Evolutionary conservation across 2,329 filamentous ascomycete genomes (phyloP), one percentile per base, ranked within the genome.

Genomic region (Metarhizium robertsii): DNA sequence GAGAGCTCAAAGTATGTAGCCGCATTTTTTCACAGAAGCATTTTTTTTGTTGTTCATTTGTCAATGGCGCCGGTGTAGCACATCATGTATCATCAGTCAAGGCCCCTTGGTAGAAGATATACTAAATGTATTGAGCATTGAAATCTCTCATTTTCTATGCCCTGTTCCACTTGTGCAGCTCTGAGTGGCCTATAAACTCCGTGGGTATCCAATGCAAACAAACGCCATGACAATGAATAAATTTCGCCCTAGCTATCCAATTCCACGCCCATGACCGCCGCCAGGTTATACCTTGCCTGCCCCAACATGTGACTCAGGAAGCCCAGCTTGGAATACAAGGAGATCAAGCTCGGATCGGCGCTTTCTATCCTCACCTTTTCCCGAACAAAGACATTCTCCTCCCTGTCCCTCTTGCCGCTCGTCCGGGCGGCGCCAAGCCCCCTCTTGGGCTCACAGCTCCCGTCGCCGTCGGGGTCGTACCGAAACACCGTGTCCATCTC

Each of bases 281-380:
- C 81, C 60, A 96, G 71, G 13, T 91, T 91, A 55, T 81, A 77
- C 62, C 88, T 79, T 60, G 86, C 85, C 59, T 88, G 75, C 56
- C 78, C 76, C 20, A 96, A 77, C 58, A 85, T 86, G 63, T 91
- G 83, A 59, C 87, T 85, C 56, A 96, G 72, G 4, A 88, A 90
- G 34, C 80, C 83, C 61, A 96, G 75, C 72, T 96, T 96, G 5
- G 90, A 87, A 68, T 89, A 86, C 38, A 94, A 77, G 40, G 88
- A 87, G 68, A 96, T 85, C 60, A 96, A 68, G 62, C 85, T 92
- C 1, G 92, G 92, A 69, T 97, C 92, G 55, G 91, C 89, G 64
- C 84, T 92, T 70, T 96, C 92, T 2, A 96, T 86, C 45, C 88
- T 80, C 4, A 96, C 82, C 73, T 96, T 96, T 69, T 96, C 92